Conservation (phyloP, 495 filamentous ascomycete species). For the Schizothecium vesticola region DNA sequence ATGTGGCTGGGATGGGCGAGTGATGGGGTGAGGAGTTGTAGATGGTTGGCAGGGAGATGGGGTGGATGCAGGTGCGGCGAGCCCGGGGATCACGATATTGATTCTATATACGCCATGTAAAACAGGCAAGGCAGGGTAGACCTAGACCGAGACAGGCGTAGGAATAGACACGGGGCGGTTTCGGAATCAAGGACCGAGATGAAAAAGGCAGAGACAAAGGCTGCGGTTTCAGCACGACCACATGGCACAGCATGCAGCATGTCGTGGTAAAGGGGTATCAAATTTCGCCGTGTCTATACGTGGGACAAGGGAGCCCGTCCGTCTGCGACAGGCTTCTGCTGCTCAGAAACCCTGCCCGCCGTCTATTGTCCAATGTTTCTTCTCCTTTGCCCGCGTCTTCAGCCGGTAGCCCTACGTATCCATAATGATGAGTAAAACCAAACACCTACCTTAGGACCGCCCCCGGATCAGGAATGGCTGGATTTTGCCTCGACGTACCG, state of each 20-base stretch:
- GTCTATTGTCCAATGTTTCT: not conserved
- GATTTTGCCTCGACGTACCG: constrained; percentile 38
- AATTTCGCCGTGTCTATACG: not conserved
- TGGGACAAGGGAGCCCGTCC: not conserved
- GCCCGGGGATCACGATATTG: not conserved
- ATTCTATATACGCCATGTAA: not conserved
- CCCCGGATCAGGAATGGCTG: constrained; percentile 17
- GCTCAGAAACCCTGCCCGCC: not conserved
- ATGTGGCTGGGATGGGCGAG: no score
- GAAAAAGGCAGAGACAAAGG: not conserved
- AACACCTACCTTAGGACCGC: not conserved
- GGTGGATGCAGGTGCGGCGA: not conserved
- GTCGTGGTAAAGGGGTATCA: not conserved
- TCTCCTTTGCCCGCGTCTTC: not conserved
- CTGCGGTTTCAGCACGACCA: not conserved
- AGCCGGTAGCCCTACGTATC: not conserved
- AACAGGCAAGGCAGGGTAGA: not conserved
- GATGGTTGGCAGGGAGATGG: not conserved
- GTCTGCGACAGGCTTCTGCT: not conserved
- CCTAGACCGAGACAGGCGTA: not conserved
- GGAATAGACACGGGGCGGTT: not conserved
- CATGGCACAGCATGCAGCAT: not conserved
- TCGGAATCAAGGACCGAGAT: not conserved
- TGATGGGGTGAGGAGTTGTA: no score
- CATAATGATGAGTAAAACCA: not conserved